phyloP scores from a whole-genome alignment of 2,329 filamentous ascomycete genomes.

The Fusarium multiceps region DNA sequence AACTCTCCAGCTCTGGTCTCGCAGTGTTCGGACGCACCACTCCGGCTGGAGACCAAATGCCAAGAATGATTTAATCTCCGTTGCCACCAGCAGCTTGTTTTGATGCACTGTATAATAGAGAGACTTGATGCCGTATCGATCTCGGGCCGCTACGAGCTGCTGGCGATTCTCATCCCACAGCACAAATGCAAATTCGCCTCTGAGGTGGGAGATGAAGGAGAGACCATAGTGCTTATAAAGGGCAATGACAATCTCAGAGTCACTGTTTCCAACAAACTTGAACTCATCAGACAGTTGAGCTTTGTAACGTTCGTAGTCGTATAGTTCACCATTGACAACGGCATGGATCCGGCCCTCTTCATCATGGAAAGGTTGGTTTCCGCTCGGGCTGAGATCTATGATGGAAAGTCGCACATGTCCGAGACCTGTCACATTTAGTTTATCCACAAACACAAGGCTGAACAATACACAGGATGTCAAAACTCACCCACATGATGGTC shows the following conservation, averaged over 20 bases:
- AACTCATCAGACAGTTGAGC: not conserved
- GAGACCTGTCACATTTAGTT: not conserved
- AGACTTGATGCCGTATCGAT: slow-evolving; percentile 5
- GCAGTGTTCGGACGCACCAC: not conserved
- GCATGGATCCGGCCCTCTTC: not conserved
- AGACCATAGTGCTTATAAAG: slow-evolving; percentile 9
- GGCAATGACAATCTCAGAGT: slow-evolving; percentile 7
- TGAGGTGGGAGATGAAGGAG: not conserved
- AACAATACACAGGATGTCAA: not conserved
- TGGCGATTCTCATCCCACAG: slow-evolving; percentile 1
- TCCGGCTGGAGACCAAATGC: not conserved
- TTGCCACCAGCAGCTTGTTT: slow-evolving; percentile 2
- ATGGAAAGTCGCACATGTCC: slow-evolving; percentile 6
- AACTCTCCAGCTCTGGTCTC: slow-evolving; percentile 7
- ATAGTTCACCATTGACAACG: not conserved
- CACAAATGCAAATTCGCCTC: not conserved
- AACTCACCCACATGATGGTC: not conserved
- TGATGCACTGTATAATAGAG: slow-evolving; percentile 1
- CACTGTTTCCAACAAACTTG: slow-evolving; percentile 5
- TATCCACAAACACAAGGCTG: not conserved
- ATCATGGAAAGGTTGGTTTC: slow-evolving; percentile 6
- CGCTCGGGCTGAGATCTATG: slow-evolving; percentile 1
- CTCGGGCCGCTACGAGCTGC: slow-evolving; percentile 1
- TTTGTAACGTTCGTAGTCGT: slow-evolving; percentile 5
- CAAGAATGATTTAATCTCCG: slow-evolving; percentile 9